These are phyloP conservation scores for Suillus subaureus DNA, from an alignment of 768 basidiomycete species.

Conservation along the genomic window DNA sequence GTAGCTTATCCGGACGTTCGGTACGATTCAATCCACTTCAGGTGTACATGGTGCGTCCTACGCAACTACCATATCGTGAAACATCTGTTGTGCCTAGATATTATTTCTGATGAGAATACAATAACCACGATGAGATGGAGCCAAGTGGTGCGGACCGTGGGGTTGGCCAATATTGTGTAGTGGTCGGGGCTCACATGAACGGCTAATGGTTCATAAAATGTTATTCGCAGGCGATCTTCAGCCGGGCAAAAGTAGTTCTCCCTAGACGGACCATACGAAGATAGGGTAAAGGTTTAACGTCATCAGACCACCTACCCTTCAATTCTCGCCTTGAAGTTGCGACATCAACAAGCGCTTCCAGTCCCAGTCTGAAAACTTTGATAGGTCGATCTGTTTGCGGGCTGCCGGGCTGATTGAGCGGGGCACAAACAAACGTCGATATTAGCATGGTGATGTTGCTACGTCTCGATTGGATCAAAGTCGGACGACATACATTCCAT, in stretches of 20 bases:
- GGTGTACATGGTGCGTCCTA: neutral
- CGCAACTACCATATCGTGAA: neutral
- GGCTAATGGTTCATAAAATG: constrained; percentile 2
- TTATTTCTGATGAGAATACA: neutral
- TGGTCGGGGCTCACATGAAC: neutral
- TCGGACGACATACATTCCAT: neutral
- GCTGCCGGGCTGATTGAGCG: neutral
- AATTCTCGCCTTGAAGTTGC: neutral
- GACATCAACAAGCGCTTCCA: neutral
- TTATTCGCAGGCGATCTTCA: neutral
- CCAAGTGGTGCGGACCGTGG: neutral
- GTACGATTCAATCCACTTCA: neutral
- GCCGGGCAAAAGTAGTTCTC: constrained; percentile 1
- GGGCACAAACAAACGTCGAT: neutral
- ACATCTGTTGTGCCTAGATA: neutral
- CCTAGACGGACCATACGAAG: neutral
- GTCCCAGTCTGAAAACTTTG: neutral
- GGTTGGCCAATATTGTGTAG: neutral
- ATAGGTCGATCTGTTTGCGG: neutral
- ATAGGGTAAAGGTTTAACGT: constrained; percentile 4
- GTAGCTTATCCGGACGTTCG: neutral
- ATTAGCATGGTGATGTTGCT: neutral
- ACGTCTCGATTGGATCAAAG: neutral
- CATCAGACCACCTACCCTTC: neutral
- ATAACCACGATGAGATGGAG: neutral